These are phyloP conservation scores for Scenedesmus sp. DNA, from an alignment of 163 green algal species.

Conservation along the genomic window DNA sequence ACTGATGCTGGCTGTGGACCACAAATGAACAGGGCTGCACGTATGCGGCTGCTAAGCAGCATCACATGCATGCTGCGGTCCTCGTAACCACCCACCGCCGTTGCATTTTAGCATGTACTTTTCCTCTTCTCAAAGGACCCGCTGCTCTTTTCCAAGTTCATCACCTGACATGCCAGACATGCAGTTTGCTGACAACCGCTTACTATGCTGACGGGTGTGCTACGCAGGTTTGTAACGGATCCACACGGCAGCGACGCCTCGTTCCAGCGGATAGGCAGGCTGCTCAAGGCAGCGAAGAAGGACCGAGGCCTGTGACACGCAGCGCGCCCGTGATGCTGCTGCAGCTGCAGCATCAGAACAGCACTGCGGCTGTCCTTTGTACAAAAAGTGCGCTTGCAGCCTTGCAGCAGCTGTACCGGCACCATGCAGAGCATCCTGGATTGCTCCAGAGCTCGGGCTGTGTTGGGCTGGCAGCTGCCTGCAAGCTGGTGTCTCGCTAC, in stretches of 20 bases:
- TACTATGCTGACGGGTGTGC: neutral
- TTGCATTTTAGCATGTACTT: too few species aligned
- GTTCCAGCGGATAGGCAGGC: slow-evolving; percentile 62
- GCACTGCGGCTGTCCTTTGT: neutral
- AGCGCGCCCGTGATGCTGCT: neutral
- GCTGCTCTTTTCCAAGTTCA: too few species aligned
- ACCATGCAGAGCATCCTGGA: neutral
- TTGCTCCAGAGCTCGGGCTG: neutral
- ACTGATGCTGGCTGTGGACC: neutral
- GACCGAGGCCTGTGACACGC: slow-evolving; percentile 42
- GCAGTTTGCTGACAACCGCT: neutral
- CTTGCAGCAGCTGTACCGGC: neutral
- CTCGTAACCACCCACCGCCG: too few species aligned
- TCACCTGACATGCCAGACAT: too few species aligned
- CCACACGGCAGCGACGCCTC: slow-evolving; percentile 63
- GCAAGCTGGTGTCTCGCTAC: neutral
- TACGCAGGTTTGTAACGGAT: slow-evolving; percentile 64
- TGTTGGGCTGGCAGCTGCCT: neutral
- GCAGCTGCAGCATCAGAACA: neutral
- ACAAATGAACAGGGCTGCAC: too few species aligned
- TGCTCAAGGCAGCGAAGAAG: slow-evolving; percentile 58
- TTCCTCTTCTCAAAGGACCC: too few species aligned
- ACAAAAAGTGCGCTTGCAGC: neutral
- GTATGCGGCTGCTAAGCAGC: neutral
- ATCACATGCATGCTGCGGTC: too few species aligned